Percentiles rank a stretch among this genome's conserved stretches.
These are phyloP conservation scores for Terfezia claveryi DNA, from an alignment of 495 filamentous ascomycete genomes.

Conservation along the genomic window DNA sequence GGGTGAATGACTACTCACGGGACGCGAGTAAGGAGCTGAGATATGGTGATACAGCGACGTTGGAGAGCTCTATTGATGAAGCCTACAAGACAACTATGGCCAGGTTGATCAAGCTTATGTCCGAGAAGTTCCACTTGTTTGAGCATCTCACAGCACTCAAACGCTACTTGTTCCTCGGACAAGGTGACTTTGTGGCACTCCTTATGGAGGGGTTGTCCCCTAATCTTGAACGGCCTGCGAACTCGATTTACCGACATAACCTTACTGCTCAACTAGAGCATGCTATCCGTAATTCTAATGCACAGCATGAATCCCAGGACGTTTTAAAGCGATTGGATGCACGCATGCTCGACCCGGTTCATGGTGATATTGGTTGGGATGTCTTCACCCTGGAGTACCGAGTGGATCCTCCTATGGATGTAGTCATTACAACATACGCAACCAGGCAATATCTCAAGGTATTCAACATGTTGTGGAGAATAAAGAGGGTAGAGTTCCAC, in stretches of 20 bases:
- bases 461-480: constrained; percentile 98
- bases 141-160: constrained; percentile 83
- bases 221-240: constrained; percentile 86
- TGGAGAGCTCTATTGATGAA: constrained; percentile 84
- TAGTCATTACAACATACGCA: constrained; percentile 86
- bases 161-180: constrained; percentile 80
- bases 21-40: constrained; percentile 73
- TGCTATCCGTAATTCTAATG: constrained; percentile 90
- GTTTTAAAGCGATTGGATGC: constrained; percentile 82
- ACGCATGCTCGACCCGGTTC: constrained; percentile 82
- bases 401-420: constrained; percentile 89
- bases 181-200: constrained; percentile 92
- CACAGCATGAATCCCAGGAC: constrained; percentile 85
- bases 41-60: constrained; percentile 81
- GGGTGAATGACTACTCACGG: constrained; percentile 95
- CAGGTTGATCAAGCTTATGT: constrained; percentile 83
- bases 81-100: constrained; percentile 97
- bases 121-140: constrained; percentile 76
- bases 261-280: constrained; percentile 93
- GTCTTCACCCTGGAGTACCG: constrained; percentile 99
- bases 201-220: constrained; percentile 90
- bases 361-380: constrained; percentile 97
- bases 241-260: constrained; percentile 82
- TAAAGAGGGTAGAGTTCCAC: constrained; percentile 93
- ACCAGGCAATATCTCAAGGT: constrained; percentile 94